Conservation (phyloP, 331 rosid species). For the Acacia concinna region DNA sequence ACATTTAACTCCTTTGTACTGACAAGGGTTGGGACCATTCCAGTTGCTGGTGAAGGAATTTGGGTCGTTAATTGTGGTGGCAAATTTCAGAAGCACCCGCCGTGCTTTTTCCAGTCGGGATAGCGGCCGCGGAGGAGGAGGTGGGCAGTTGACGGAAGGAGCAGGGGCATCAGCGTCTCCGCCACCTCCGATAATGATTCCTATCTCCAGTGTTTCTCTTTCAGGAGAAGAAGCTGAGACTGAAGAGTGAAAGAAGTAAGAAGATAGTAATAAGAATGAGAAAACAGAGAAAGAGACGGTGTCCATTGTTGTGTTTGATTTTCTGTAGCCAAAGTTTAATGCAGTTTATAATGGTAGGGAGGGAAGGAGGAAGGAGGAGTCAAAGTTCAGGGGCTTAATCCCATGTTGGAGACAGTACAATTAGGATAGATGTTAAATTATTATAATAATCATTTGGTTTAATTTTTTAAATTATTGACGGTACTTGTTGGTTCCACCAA, state of each 20-base stretch:
- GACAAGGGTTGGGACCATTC: constrained; percentile 30
- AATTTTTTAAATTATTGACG: not conserved
- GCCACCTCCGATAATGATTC: no score
- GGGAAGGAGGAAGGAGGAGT: constrained; percentile 13
- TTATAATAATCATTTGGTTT: not conserved
- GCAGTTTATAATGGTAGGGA: not conserved
- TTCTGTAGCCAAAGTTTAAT: not conserved
- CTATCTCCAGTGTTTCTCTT: no score
- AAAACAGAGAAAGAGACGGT: constrained; percentile 22
- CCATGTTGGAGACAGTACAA: not conserved
- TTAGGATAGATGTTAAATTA: not conserved
- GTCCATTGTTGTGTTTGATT: constrained; percentile 23
- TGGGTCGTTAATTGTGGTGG: constrained; percentile 30
- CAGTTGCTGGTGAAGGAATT: not conserved
- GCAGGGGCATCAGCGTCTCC: no score
- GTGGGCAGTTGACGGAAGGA: not conserved
- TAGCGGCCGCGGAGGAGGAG: not conserved
- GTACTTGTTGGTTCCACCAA: not conserved
- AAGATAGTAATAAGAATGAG: constrained; percentile 24
- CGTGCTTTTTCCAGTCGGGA: constrained; percentile 35
- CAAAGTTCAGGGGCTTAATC: constrained; percentile 8
- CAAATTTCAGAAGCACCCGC: constrained; percentile 25
- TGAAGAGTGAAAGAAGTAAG: constrained; percentile 20
- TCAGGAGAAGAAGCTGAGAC: not conserved
- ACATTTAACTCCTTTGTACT: constrained; percentile 38